Evolutionary conservation across 225 moss, liverwort and hornwort genomes (phyloP), one percentile per base, ranked within the genome.

Genomic region (Antitrichia curtipendula): DNA sequence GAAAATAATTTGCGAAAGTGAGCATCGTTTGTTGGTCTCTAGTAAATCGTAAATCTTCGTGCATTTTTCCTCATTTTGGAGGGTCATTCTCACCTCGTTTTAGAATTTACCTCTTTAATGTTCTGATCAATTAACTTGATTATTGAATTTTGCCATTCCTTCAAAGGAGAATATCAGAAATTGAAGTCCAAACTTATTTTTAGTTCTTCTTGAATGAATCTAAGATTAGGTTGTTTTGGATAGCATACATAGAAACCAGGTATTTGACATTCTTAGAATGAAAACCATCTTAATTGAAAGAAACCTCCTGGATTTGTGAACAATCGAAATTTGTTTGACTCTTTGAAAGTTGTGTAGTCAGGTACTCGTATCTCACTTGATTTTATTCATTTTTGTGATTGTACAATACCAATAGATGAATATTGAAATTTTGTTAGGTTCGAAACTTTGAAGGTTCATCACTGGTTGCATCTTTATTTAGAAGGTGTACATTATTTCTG

Each of bases 1-100:
- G 87, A 90, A 89, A 81, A 91, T 61, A 94, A 91, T 89, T 80
- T 94, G 54, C 87, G 78, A 73, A 94, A 85, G 94, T 95, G 86
- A 95, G 94, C 59, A 81, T 41, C 53, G 49, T 70, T 83, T 49
- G 54, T 38, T 80, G 49, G 53, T 82, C 72, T 54, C 60, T 84
- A 31, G 54, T 54, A 38, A 61, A 61, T 27, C 27, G n/a, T 65
- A 17, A 66, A 82, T n/a, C n/a, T 9, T 75, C n/a, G 29, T 52
- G 38, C 28, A 85, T n/a, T 27, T 59, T n/a, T 52, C 38, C 75
- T 75, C 52, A 75, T 62, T 38, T 75, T 59, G 22, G 22, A 61
- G 75, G 29, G 40, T 40, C 61, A n/a, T 61, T 36, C 25, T 60
- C 49, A 25, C 23, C 72, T 38, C 20, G 54, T 43, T 70, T 54